Conservation (phyloP, 306 rosid genomes). For the Carpinus fangiana region DNA sequence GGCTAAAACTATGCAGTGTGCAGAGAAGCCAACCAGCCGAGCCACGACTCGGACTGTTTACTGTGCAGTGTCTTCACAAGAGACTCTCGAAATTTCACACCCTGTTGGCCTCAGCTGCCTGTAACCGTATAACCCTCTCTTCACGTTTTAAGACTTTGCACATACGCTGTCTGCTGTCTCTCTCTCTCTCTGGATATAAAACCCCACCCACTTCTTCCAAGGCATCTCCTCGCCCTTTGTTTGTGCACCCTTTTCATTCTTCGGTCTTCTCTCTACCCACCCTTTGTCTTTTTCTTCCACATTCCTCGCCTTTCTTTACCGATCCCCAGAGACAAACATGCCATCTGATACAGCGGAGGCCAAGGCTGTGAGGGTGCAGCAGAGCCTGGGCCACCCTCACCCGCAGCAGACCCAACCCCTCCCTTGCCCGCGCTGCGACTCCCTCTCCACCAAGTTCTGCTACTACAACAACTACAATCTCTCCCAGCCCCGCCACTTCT, state of each 20-base stretch:
- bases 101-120: not conserved
- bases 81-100: not conserved
- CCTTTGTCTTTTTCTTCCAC: not conserved
- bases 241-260: not conserved
- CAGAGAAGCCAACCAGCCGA: too few relatives aligned
- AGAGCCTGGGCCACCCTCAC: conserved; percentile 29
- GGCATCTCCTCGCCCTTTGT: not conserved
- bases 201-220: not conserved
- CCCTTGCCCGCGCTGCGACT: conserved; percentile 57
- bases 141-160: not conserved
- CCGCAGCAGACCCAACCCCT: conserved; percentile 35
- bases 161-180: not conserved
- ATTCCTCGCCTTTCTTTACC: not conserved
- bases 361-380: not conserved
- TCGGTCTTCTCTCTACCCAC: not conserved
- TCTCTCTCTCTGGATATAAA: not conserved
- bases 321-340: conserved; percentile 21
- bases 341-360: conserved; percentile 28
- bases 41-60: too few relatives aligned
- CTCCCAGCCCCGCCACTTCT: conserved; percentile 64
- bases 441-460: conserved; percentile 55
- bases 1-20: too few relatives aligned
- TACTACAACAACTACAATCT: conserved; percentile 66
- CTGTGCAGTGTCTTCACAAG: too few relatives aligned
- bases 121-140: not conserved